Conservation (phyloP, 2,329 filamentous ascomycete genomes). For the Trichoderma arundinaceum region DNA sequence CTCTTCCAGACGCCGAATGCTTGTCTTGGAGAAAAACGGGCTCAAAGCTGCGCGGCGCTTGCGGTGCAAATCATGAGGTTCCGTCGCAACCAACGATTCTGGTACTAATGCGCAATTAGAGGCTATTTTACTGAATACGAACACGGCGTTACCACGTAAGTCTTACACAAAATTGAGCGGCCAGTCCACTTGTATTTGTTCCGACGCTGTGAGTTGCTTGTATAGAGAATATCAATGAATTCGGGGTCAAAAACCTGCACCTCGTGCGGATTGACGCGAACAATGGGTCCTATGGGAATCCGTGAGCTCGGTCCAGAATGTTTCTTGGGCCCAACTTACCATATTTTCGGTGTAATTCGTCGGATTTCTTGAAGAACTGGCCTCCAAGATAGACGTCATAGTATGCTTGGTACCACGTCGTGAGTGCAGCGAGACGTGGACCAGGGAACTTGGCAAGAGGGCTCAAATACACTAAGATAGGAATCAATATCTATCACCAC, state of each 20-base stretch:
- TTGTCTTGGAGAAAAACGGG: background rate
- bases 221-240: conserved; percentile 21
- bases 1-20: background rate
- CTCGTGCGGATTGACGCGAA: conserved; percentile 40
- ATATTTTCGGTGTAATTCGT: conserved; percentile 47
- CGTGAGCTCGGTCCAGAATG: too few relatives aligned
- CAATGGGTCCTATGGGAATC: conserved; percentile 34
- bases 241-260: conserved; percentile 40
- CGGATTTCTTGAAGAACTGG: conserved; percentile 20
- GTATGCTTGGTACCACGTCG: conserved; percentile 33
- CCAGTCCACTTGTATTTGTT: too few relatives aligned
- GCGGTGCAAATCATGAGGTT: background rate
- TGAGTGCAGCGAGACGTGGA: conserved; percentile 42
- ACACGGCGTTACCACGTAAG: background rate
- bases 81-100: too few relatives aligned
- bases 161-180: conserved; percentile 25
- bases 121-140: too few relatives aligned
- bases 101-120: too few relatives aligned
- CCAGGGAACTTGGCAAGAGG: conserved; percentile 42
- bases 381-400: conserved; percentile 28
- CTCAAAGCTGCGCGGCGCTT: background rate
- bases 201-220: too few relatives aligned
- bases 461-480: too few relatives aligned
- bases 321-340: conserved; percentile 27
- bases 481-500: too few relatives aligned